These are phyloP conservation scores for Fusarium sp. DNA, from an alignment of 2,329 filamentous ascomycete genomes.

Conservation along the genomic window DNA sequence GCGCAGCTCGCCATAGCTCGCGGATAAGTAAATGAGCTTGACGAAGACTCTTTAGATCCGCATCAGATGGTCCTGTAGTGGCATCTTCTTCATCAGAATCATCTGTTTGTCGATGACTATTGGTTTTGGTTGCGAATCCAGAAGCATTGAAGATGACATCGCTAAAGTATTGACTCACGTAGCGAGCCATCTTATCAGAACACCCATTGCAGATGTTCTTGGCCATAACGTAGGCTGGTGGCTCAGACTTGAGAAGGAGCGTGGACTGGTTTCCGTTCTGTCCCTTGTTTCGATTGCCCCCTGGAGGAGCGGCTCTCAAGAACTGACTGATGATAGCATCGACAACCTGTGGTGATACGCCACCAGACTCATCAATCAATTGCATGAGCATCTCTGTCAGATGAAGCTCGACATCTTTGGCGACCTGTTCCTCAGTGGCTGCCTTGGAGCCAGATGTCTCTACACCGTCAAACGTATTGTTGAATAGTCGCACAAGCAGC, in stretches of 20 bases:
- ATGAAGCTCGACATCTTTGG: slow-evolving; percentile 93
- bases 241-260: slow-evolving; percentile 85
- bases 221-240: slow-evolving; percentile 95
- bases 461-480: slow-evolving; percentile 90
- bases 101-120: slow-evolving; percentile 68
- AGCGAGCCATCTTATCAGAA: slow-evolving; percentile 92
- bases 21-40: slow-evolving; percentile 91
- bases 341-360: slow-evolving; percentile 81
- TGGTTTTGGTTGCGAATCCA: slow-evolving; percentile 64
- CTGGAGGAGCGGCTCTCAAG: slow-evolving; percentile 82
- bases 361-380: slow-evolving; percentile 85
- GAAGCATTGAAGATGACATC: slow-evolving; percentile 94
- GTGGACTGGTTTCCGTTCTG: slow-evolving; percentile 83
- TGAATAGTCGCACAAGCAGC: slow-evolving; percentile 84
- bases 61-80: slow-evolving; percentile 75
- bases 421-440: slow-evolving; percentile 81
- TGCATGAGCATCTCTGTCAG: slow-evolving; percentile 88
- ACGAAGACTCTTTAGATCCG: slow-evolving; percentile 85
- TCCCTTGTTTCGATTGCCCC: slow-evolving; percentile 69
- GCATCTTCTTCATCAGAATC: slow-evolving; percentile 73
- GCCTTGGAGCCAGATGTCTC: slow-evolving; percentile 77
- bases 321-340: slow-evolving; percentile 97
- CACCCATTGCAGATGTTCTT: slow-evolving; percentile 91
- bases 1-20: slow-evolving; percentile 93
- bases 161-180: slow-evolving; percentile 96